Conservation (phyloP, 2,329 filamentous ascomycete genomes). For the Rhynchosporium secalis region DNA sequence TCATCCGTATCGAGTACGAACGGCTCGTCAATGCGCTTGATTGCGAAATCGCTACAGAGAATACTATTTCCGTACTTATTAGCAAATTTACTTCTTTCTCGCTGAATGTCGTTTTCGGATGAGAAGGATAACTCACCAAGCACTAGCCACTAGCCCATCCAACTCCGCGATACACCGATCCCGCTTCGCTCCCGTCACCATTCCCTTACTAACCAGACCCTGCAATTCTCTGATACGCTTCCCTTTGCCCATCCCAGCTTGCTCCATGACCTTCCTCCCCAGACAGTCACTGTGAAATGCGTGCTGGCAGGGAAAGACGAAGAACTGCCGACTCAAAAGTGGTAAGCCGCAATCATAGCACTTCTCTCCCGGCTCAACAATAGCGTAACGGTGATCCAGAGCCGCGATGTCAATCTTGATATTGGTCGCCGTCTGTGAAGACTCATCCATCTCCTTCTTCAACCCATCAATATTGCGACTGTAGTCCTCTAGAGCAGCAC, state of each 20-base stretch:
- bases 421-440: slow-evolving; percentile 80
- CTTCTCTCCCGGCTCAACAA: slow-evolving; percentile 93
- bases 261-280: slow-evolving; percentile 80
- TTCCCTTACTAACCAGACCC: slow-evolving; percentile 74
- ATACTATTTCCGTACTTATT: slow-evolving; percentile 56
- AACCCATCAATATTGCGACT: slow-evolving; percentile 84
- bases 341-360: slow-evolving; percentile 88
- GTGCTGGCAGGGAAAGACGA: slow-evolving; percentile 98
- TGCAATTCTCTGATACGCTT: slow-evolving; percentile 85
- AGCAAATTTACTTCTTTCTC: too few species aligned
- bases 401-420: slow-evolving; percentile 88
- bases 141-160: slow-evolving; percentile 85
- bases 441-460: slow-evolving; percentile 95
- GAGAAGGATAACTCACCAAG: slow-evolving; percentile 63
- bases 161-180: slow-evolving; percentile 85
- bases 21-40: slow-evolving; percentile 90
- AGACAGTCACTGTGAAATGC: slow-evolving; percentile 96
- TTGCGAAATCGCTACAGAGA: slow-evolving; percentile 90
- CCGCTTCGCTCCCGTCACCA: slow-evolving; percentile 68
- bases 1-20: slow-evolving; percentile 77
- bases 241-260: slow-evolving; percentile 72
- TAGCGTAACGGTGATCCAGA: slow-evolving; percentile 86
- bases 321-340: slow-evolving; percentile 87
- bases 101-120: background rate
- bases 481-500: slow-evolving; percentile 89